Evolutionary conservation across 1,284 basidiomycete genomes (phyloP), one percentile per base, ranked within the genome.

Genomic region (Apiotrichum domesticum): DNA sequence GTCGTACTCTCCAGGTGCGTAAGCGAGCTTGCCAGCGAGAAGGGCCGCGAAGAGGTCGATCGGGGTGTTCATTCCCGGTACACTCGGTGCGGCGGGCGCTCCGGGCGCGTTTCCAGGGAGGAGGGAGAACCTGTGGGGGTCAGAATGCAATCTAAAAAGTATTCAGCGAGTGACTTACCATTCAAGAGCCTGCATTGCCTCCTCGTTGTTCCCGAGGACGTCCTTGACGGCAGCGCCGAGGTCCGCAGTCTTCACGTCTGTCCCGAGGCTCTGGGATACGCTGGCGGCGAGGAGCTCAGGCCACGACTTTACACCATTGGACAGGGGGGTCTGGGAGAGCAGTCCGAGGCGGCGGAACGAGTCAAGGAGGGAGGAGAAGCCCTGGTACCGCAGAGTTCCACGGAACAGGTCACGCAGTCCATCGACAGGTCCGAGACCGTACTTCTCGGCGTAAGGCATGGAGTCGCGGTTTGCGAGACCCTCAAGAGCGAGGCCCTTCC

Each of bases 381-480:
- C 92, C 41, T 88, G 86, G 75, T 95, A 95, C 45, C 90, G 83
- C 49, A 97, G 76, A 1, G 94, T 97, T 3, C 93, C 94, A 46
- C 93, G 82, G 67, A 96, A 80, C 53, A 94, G 78, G 3, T 90
- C 89, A 50, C 80, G 78, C 56, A 89, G 65, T 1, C 77, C 76
- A 1, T 80, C 72, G 8, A 81, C 68, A 5, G 74, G 65, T 4
- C 81, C 79, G 6, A 93, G 80, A 2, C 81, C 80, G 75, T 97
- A 97, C 15, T 83, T 83, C 35, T 81, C 78, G 2, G 83, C 83
- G 71, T 96, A 97, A 0, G 83, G 79, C 11, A 93, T 74, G 63
- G 90, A 91, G 73, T 96, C 84, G 41, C 94, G 80, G 76, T 98
- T 98, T 14, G 94, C 86, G 21, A 96, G 78, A 1, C 92, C 93